These are phyloP conservation scores for Parietaria judaica DNA, from an alignment of 306 rosid genomes.

Conservation along the genomic window DNA sequence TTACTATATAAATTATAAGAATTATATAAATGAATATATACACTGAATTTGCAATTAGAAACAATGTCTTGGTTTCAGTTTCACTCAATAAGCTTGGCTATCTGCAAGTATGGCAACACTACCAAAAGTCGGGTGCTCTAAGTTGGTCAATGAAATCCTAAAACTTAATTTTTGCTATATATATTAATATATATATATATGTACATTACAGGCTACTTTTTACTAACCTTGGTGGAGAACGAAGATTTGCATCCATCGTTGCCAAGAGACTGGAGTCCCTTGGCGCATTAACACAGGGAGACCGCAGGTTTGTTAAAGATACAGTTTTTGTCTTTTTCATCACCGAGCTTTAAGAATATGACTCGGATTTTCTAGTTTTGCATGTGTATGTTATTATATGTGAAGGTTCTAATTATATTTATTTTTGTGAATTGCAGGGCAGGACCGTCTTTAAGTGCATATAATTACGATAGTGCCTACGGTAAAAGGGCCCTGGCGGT, in stretches of 20 bases:
- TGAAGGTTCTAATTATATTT: no score
- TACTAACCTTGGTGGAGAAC: slow-evolving; percentile 93
- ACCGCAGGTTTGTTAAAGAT: slow-evolving; percentile 65
- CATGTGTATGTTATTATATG: no score
- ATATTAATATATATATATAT: slow-evolving; percentile 13
- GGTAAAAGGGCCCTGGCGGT: slow-evolving; percentile 79
- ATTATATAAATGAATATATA: no score
- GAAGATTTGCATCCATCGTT: slow-evolving; percentile 97
- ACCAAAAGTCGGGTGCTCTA: not conserved
- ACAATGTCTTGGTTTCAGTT: no score
- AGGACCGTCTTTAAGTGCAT: slow-evolving; percentile 83
- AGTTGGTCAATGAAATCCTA: not conserved
- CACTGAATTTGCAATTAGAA: no score
- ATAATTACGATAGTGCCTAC: slow-evolving; percentile 87
- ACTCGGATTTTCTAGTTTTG: not conserved
- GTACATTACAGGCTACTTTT: slow-evolving; percentile 64
- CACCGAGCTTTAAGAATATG: slow-evolving; percentile 10
- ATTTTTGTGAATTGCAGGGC: slow-evolving; percentile 56
- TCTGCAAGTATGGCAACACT: no score
- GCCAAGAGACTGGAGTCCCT: slow-evolving; percentile 96
- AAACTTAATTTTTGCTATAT: not conserved
- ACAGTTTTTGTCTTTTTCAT: slow-evolving; percentile 15
- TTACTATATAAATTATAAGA: no score
- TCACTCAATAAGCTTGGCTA: no score
- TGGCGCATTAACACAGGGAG: slow-evolving; percentile 98